A percentile compares a stretch with the other conserved stretches of the same genome.
phyloP scores from a whole-genome alignment of 306 rosid species.

The Lathyrus aphaca region DNA sequence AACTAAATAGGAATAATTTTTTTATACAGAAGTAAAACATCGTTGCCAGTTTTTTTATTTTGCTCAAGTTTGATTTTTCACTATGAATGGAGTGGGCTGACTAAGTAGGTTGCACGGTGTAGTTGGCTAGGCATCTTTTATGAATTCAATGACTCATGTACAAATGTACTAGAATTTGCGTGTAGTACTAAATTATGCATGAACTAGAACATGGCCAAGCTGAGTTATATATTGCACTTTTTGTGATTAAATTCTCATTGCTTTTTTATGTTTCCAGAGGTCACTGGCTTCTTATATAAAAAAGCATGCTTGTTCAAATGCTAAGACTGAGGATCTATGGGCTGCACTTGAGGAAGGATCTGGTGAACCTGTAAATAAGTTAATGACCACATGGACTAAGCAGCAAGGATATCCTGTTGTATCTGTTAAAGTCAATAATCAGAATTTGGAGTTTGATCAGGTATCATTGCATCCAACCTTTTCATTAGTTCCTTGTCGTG shows the following conservation, averaged over 20 bases:
- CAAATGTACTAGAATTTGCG: background rate
- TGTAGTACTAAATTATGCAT: slow-evolving; percentile 19
- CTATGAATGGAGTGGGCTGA: slow-evolving; percentile 9
- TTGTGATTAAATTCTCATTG: slow-evolving; percentile 29
- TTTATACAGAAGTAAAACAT: background rate
- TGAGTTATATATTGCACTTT: slow-evolving; percentile 18
- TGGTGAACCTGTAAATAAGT: slow-evolving; percentile 83
- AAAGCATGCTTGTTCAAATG: slow-evolving; percentile 75
- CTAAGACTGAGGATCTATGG: slow-evolving; percentile 95
- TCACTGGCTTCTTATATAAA: slow-evolving; percentile 89
- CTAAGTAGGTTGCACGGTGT: slow-evolving; percentile 11
- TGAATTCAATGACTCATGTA: slow-evolving; percentile 11
- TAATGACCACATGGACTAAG: slow-evolving; percentile 94
- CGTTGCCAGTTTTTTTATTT: slow-evolving; percentile 7
- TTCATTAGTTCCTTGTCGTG: slow-evolving; percentile 30
- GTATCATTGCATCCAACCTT: slow-evolving; percentile 46
- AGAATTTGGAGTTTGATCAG: slow-evolving; percentile 85
- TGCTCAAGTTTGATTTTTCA: slow-evolving; percentile 12
- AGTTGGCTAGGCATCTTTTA: slow-evolving; percentile 2
- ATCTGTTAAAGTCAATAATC: slow-evolving; percentile 61
- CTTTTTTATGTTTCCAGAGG: slow-evolving; percentile 59
- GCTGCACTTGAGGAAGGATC: slow-evolving; percentile 95
- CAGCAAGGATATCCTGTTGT: slow-evolving; percentile 93
- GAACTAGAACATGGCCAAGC: slow-evolving; percentile 21
- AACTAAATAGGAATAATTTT: too few species aligned